Evolutionary conservation across 192 early-diverging fungal species (phyloP).

Genomic region (Backusella psychrophila): DNA sequence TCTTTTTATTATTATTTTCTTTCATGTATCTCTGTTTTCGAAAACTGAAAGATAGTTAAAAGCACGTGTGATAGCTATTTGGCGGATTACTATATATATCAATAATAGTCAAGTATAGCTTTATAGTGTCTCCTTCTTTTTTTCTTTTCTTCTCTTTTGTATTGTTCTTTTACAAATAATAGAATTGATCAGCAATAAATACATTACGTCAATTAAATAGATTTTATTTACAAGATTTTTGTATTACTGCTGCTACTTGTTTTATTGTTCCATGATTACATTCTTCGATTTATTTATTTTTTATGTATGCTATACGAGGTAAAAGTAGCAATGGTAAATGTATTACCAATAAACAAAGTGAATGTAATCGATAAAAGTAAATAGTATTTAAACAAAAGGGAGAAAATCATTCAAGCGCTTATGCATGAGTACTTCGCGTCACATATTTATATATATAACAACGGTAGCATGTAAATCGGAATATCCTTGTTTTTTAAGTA

Average conservation of each 20-base stretch:
- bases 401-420: background rate
- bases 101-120: background rate
- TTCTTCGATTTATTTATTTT: background rate
- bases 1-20: background rate
- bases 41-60: background rate
- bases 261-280: background rate
- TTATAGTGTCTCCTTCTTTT: background rate
- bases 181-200: background rate
- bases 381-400: background rate
- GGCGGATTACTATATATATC: background rate
- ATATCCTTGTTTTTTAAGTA: background rate
- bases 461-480: background rate
- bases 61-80: constrained; percentile 3
- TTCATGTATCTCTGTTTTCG: background rate
- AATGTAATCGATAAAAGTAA: background rate
- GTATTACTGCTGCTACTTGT: background rate
- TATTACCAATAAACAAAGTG: background rate
- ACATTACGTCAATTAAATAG: background rate
- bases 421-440: constrained; percentile 2
- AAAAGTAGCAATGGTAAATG: background rate
- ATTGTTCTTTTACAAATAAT: constrained; percentile 1
- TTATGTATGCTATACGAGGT: background rate
- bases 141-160: background rate
- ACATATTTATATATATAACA: background rate
- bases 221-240: background rate